A percentile compares a stretch with the other conserved stretches of the same genome.
These are phyloP conservation scores for Cryptococcus sp. DNA, from an alignment of 1,284 basidiomycete genomes.

Conservation along the genomic window DNA sequence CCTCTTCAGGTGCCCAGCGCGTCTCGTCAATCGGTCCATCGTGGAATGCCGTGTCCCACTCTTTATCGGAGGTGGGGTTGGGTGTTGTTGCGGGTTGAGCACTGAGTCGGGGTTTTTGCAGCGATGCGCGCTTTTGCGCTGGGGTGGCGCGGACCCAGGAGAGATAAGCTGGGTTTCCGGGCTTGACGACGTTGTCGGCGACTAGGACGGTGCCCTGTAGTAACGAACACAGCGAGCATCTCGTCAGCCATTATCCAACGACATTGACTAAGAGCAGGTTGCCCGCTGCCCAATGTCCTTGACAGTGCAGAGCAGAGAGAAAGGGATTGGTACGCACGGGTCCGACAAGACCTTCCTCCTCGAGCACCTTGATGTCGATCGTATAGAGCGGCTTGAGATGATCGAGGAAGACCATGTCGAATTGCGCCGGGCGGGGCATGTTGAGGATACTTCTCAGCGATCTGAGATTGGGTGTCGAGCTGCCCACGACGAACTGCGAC, in stretches of 20 bases:
- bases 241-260: not conserved
- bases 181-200: conserved; percentile 47
- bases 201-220: conserved; percentile 42
- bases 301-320: not conserved
- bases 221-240: not conserved
- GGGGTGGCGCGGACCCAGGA: conserved; percentile 42
- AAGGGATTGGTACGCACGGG: conserved; percentile 25
- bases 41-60: conserved; percentile 37
- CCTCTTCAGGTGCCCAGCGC: conserved; percentile 40
- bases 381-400: conserved; percentile 48
- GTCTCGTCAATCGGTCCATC: conserved; percentile 40
- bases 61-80: conserved; percentile 28
- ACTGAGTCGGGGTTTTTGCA: conserved; percentile 20
- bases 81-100: conserved; percentile 28
- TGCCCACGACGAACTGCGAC: conserved; percentile 34
- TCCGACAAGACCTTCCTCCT: conserved; percentile 43
- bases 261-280: too few species aligned
- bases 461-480: conserved; percentile 34
- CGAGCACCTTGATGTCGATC: conserved; percentile 43
- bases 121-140: conserved; percentile 26
- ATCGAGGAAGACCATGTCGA: conserved; percentile 48
- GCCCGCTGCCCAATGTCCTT: too few species aligned
- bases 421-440: conserved; percentile 33
- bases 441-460: conserved; percentile 35
- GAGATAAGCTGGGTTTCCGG: conserved; percentile 46